Percentiles rank a stretch among this genome's conserved stretches.
These are phyloP conservation scores for Diaporthe velutina DNA, from an alignment of 2,329 filamentous ascomycete species.

Conservation along the genomic window DNA sequence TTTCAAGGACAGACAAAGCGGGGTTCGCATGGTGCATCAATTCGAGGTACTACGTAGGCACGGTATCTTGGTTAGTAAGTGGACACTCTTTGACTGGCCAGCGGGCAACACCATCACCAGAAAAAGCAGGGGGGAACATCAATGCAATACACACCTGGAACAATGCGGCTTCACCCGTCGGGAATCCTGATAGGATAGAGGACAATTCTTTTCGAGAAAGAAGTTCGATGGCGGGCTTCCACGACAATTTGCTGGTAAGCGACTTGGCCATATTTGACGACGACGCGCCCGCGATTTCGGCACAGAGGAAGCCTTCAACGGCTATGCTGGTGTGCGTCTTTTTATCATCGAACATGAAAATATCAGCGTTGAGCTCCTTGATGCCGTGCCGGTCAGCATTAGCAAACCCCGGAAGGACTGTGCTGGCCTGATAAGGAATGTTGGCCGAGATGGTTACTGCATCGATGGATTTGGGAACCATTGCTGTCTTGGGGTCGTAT, in stretches of 20 bases:
- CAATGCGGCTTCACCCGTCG: not conserved
- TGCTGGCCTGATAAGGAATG: slow-evolving; percentile 30
- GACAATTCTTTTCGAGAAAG: not conserved
- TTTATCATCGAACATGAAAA: slow-evolving; percentile 28
- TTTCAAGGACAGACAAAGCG: slow-evolving; percentile 26
- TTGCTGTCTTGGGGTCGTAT: not conserved
- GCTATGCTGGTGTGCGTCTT: slow-evolving; percentile 21
- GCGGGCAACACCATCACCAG: not conserved
- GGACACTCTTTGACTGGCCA: not conserved
- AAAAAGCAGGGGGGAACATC: not conserved
- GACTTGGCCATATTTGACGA: not conserved
- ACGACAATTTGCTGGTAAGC: not conserved
- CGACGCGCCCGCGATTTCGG: slow-evolving; percentile 32
- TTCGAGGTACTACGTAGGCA: slow-evolving; percentile 3
- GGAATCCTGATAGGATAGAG: not conserved
- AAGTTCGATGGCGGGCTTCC: slow-evolving; percentile 3
- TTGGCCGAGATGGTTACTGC: slow-evolving; percentile 34
- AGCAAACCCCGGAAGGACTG: slow-evolving; percentile 31
- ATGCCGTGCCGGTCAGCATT: slow-evolving; percentile 32
- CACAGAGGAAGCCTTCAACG: slow-evolving; percentile 31
- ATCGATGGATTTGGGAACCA: slow-evolving; percentile 5
- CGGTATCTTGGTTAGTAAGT: not conserved
- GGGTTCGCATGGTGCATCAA: slow-evolving; percentile 35
- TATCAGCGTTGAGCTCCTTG: slow-evolving; percentile 31
- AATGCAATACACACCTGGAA: not conserved